Percentiles rank a stretch among this genome's conserved stretches.
phyloP scores from a whole-genome alignment of 768 basidiomycete genomes.

The Udeniomyces megalosporus region DNA sequence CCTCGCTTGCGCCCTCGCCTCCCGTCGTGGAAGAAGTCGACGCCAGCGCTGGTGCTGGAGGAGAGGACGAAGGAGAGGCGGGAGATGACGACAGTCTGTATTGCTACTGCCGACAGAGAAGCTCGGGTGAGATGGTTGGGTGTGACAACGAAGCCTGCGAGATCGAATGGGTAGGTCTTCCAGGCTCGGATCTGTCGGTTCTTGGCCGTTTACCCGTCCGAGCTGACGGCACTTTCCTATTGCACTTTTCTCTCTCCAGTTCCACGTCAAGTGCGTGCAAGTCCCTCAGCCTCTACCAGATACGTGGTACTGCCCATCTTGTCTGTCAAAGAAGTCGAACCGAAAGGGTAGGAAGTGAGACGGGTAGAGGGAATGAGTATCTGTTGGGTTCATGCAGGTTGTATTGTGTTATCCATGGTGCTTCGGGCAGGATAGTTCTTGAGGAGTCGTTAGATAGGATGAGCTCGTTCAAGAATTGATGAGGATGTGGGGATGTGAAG shows the following conservation, averaged over 20 bases:
- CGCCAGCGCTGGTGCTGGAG: not conserved
- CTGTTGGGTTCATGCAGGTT: too few relatives aligned
- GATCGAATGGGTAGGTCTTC: conserved; percentile 13
- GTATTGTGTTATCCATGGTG: too few relatives aligned
- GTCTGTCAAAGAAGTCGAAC: not conserved
- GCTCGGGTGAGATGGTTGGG: conserved; percentile 16
- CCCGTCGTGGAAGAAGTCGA: conserved; percentile 4
- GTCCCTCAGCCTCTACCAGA: conserved; percentile 6
- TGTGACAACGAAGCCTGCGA: conserved; percentile 15
- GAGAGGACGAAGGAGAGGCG: conserved; percentile 4
- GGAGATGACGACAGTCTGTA: conserved; percentile 15
- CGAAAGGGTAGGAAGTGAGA: too few relatives aligned
- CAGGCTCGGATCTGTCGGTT: not conserved
- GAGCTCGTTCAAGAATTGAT: too few relatives aligned
- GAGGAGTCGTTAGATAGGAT: too few relatives aligned
- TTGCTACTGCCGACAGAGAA: conserved; percentile 14
- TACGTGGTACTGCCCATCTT: conserved; percentile 13
- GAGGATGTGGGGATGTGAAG: too few relatives aligned
- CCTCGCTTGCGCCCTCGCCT: not conserved
- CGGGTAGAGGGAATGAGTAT: too few relatives aligned
- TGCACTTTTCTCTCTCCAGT: not conserved
- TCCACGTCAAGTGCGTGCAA: conserved; percentile 16
- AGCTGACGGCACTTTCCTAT: not conserved
- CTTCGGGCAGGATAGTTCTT: too few relatives aligned
- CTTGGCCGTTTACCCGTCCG: not conserved